A percentile compares a stretch with the other conserved stretches of the same genome.
Evolutionary conservation across 2,329 filamentous ascomycete species (phyloP).

Genomic region (Nothomitra cinnamomea): DNA sequence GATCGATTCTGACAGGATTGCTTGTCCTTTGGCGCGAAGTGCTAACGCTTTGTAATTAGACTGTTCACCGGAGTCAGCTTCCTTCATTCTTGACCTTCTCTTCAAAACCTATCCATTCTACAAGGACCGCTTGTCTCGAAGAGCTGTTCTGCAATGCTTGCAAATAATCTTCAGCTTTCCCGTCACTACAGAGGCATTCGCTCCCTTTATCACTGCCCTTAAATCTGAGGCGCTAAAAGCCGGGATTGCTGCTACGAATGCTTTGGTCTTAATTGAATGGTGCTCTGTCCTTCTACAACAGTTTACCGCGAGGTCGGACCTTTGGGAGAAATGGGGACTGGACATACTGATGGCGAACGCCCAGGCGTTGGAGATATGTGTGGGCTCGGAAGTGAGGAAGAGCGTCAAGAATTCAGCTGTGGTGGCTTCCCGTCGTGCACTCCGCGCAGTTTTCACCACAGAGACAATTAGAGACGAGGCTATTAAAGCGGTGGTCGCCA

Average conservation of each 20-base stretch:
- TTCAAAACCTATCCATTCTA: slow-evolving; percentile 83
- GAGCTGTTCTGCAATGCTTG: slow-evolving; percentile 69
- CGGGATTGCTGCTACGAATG: slow-evolving; percentile 60
- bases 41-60: slow-evolving; percentile 1
- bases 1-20: neutral
- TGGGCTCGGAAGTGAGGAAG: slow-evolving; percentile 44
- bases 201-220: slow-evolving; percentile 48
- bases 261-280: slow-evolving; percentile 87
- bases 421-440: slow-evolving; percentile 59
- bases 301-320: slow-evolving; percentile 37
- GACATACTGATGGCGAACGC: slow-evolving; percentile 54
- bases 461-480: slow-evolving; percentile 40
- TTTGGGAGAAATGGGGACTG: slow-evolving; percentile 47
- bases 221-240: slow-evolving; percentile 58
- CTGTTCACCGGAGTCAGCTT: slow-evolving; percentile 13
- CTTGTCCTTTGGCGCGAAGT: slow-evolving; percentile 4
- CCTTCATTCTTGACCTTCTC: slow-evolving; percentile 31
- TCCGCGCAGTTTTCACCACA: slow-evolving; percentile 54
- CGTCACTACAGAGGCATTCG: slow-evolving; percentile 40
- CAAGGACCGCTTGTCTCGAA: slow-evolving; percentile 66
- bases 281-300: slow-evolving; percentile 62
- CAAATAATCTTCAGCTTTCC: slow-evolving; percentile 43
- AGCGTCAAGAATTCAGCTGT: slow-evolving; percentile 57
- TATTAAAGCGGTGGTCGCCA: slow-evolving; percentile 44
- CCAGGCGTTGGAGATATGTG: slow-evolving; percentile 59